Conservation (phyloP, 352 stramenopile species). For the Globisporangium megalacanthum region DNA sequence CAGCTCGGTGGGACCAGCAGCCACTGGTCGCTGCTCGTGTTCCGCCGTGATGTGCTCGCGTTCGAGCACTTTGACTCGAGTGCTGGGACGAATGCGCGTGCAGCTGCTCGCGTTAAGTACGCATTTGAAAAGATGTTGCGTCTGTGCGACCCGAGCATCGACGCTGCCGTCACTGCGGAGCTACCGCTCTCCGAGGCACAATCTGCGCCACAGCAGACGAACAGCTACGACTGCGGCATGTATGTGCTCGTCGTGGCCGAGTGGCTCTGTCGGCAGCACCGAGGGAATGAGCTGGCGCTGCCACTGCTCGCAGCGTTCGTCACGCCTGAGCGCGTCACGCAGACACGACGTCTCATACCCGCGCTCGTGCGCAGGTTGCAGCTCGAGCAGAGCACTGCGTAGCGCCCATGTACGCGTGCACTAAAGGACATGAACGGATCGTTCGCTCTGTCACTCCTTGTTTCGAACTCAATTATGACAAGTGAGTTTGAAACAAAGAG, state of each 20-base stretch:
- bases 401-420: too few relatives aligned
- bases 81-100: conserved; percentile 42
- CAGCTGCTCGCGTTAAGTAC: conserved; percentile 33
- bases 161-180: background rate
- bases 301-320: conserved; percentile 34
- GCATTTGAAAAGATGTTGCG: conserved; percentile 40
- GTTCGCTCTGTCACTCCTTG: too few relatives aligned
- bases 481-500: too few relatives aligned
- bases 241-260: conserved; percentile 69
- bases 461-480: too few relatives aligned
- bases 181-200: conserved; percentile 21
- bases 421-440: too few relatives aligned
- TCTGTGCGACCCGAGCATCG: background rate
- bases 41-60: conserved; percentile 9
- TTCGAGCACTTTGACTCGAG: conserved; percentile 80
- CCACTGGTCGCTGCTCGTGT: conserved; percentile 78
- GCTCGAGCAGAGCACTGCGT: conserved; percentile 1
- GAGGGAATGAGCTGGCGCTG: background rate
- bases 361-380: conserved; percentile 27
- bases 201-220: conserved; percentile 61
- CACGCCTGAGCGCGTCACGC: conserved; percentile 42
- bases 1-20: conserved; percentile 44
- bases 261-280: conserved; percentile 38
- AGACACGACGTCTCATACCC: conserved; percentile 43
- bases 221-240: conserved; percentile 79